Conservation (phyloP, 805 yeast genomes). For the Zygosaccharomyces lentus region DNA sequence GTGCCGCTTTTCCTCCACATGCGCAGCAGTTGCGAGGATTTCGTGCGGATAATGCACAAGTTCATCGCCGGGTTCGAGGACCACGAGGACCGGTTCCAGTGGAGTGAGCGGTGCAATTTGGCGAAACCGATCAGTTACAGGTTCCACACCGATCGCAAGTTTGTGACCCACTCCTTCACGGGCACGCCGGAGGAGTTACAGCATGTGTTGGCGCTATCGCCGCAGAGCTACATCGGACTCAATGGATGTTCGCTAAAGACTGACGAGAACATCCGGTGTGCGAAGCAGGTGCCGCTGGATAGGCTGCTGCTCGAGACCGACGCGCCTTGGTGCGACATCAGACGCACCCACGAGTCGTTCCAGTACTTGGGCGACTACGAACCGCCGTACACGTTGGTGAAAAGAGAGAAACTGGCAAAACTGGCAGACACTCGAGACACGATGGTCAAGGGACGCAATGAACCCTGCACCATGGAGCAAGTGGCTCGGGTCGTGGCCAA, state of each 20-base stretch:
- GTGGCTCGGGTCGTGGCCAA: slow-evolving; percentile 68
- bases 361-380: slow-evolving; percentile 44
- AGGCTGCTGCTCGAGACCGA: slow-evolving; percentile 84
- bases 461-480: slow-evolving; percentile 80
- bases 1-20: slow-evolving; percentile 87
- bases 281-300: slow-evolving; percentile 61
- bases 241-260: slow-evolving; percentile 92
- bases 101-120: slow-evolving; percentile 4
- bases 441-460: slow-evolving; percentile 80
- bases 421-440: slow-evolving; percentile 29
- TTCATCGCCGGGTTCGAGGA: slow-evolving; percentile 45
- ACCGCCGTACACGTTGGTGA: slow-evolving; percentile 29
- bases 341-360: slow-evolving; percentile 75
- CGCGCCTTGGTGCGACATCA: slow-evolving; percentile 97
- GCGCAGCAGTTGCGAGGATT: slow-evolving; percentile 82
- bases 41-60: slow-evolving; percentile 58
- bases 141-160: slow-evolving; percentile 42
- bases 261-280: slow-evolving; percentile 66
- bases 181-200: slow-evolving; percentile 67
- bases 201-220: slow-evolving; percentile 44
- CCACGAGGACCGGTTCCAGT: slow-evolving; percentile 23
- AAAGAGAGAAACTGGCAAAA: slow-evolving; percentile 34
- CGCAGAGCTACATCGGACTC: slow-evolving; percentile 57
- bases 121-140: slow-evolving; percentile 26
- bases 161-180: slow-evolving; percentile 95